phyloP scores from a whole-genome alignment of 2,329 filamentous ascomycete genomes.

The Alternaria conjuncta region DNA sequence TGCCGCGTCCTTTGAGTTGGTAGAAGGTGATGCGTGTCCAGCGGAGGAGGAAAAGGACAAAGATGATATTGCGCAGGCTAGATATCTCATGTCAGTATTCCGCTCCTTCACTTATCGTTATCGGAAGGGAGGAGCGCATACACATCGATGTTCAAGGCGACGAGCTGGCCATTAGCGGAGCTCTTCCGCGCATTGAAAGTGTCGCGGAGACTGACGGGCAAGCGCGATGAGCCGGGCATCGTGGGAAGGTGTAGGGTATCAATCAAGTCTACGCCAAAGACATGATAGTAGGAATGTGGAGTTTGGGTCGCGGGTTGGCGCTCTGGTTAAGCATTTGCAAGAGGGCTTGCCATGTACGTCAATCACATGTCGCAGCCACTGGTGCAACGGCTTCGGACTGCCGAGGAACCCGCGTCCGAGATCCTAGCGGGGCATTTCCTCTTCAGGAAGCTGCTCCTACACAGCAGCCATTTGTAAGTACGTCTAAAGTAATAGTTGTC shows the following conservation, averaged over 20 bases:
- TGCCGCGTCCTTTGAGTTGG: constrained; percentile 86
- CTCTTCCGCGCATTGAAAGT: constrained; percentile 68
- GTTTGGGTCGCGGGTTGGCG: background rate
- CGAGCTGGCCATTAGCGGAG: constrained; percentile 60
- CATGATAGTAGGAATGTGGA: constrained; percentile 1
- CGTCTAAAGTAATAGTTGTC: too few species aligned
- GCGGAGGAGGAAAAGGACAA: constrained; percentile 85
- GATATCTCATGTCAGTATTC: background rate
- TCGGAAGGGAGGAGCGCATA: constrained; percentile 57
- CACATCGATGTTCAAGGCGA: constrained; percentile 72
- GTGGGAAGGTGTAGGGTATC: background rate
- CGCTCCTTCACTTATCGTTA: background rate
- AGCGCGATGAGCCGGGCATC: constrained; percentile 67
- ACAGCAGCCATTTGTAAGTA: too few species aligned
- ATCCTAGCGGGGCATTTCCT: background rate
- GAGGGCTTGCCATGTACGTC: constrained; percentile 9
- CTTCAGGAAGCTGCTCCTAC: background rate
- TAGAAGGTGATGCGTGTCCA: constrained; percentile 81
- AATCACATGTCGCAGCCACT: constrained; percentile 7
- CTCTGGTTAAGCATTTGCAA: constrained; percentile 3
- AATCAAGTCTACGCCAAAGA: background rate
- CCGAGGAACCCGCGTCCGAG: constrained; percentile 5
- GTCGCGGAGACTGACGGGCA: constrained; percentile 74
- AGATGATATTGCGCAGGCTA: constrained; percentile 81
- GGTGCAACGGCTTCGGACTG: background rate